Conservation (phyloP, 805 yeast species). For the Barnettozyma sp. region DNA sequence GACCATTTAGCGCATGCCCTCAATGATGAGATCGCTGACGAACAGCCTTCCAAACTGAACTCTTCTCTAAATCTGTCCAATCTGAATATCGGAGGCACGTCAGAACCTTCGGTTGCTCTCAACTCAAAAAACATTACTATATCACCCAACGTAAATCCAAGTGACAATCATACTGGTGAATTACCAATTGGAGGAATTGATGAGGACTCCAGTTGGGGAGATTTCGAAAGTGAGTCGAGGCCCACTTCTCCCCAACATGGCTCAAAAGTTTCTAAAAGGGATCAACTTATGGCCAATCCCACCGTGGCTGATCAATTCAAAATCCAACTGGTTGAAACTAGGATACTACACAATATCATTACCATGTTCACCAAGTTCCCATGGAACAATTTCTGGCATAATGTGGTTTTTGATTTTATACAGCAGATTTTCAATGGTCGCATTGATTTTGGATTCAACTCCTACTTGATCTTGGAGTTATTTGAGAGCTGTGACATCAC, state of each 20-base stretch:
- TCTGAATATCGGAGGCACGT: slow-evolving; percentile 23
- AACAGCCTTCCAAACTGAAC: slow-evolving; percentile 3
- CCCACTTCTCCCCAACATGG: background rate
- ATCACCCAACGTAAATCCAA: slow-evolving; percentile 20
- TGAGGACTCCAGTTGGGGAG: slow-evolving; percentile 1
- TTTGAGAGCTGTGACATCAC: slow-evolving; percentile 56
- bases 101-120: slow-evolving; percentile 26
- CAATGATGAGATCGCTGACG: slow-evolving; percentile 21
- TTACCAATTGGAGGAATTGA: slow-evolving; percentile 9
- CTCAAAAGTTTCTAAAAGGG: slow-evolving; percentile 12
- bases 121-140: slow-evolving; percentile 22
- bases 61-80: slow-evolving; percentile 17
- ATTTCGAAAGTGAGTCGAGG: background rate
- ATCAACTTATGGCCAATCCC: slow-evolving; percentile 42
- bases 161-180: slow-evolving; percentile 10
- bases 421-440: slow-evolving; percentile 78
- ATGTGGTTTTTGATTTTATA: slow-evolving; percentile 76
- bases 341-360: slow-evolving; percentile 52
- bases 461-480: slow-evolving; percentile 52
- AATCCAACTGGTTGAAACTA: slow-evolving; percentile 58
- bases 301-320: slow-evolving; percentile 70
- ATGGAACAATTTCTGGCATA: slow-evolving; percentile 82
- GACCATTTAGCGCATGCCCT: slow-evolving; percentile 23
- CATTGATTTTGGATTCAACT: slow-evolving; percentile 66
- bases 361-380: slow-evolving; percentile 65